Evolutionary conservation across 148 eudicot genomes (phyloP), one percentile per base, ranked within the genome.

Genomic region (Spergularia marina): DNA sequence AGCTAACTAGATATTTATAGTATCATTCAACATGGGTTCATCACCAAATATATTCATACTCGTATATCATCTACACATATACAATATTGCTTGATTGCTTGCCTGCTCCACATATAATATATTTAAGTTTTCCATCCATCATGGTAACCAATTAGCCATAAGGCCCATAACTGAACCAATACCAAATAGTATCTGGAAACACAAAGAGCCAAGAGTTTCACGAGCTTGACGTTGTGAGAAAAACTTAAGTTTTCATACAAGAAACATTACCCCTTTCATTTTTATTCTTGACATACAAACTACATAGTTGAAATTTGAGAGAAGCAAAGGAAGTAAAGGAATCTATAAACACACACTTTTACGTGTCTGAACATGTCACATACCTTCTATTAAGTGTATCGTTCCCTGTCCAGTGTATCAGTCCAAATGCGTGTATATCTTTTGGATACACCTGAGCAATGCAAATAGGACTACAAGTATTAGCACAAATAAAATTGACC

Each of bases 381-480:
- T 70, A 92, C 99, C 97, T 92, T 76, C 99, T 82, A 73, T 95
- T 95, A 40, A 95, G 71, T 3, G 92, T 93, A 79, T 95, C 99
- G 81, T 95, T 95, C 78, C 99, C 99, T 10, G 99, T 95, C 99
- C 98, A 95, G 15, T 86, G 87, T 78, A 95, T 86, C 74, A 95
- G 87, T 53, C 99, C 99, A 70, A 92, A 95, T 65, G 94, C 89
- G 77, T 95, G 78, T 78, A 92, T 95, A 73, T 84, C 85, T 81
- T 89, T 88, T 7, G 99, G 97, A 78, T 85, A 95, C 74, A 95
- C 99, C 99, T 95, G 77, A 10, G 66, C 67, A 64, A 54, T 60
- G 73, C 51, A 59, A 60, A 67, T 18, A 56, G 72, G 21, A 67
- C 14, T 52, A 54, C n/a, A 58, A 69, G 30, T 54, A 60, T 68